Conservation (phyloP, 176 grass and related monocot species). For the Carex cristatella region DNA sequence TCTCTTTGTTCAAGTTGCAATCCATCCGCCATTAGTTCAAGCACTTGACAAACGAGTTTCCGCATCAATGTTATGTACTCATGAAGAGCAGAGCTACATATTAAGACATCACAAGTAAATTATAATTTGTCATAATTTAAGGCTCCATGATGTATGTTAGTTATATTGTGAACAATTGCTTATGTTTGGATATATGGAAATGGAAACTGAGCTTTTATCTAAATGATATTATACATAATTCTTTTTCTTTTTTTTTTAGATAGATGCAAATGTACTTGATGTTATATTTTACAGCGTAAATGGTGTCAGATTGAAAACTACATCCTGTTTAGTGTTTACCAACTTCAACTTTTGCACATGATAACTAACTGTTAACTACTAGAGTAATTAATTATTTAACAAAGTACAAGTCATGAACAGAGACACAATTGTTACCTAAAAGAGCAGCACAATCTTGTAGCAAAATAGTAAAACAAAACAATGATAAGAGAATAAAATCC, state of each 20-base stretch:
- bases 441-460: neutral
- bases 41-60: conserved; percentile 48
- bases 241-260: neutral
- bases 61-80: conserved; percentile 55
- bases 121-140: neutral
- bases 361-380: neutral
- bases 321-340: neutral
- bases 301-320: neutral
- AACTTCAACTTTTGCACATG: neutral
- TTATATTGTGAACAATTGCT: neutral
- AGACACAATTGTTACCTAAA: neutral
- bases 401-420: neutral
- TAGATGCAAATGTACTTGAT: neutral
- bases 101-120: neutral
- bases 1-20: conserved; percentile 43
- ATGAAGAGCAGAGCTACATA: conserved; percentile 43
- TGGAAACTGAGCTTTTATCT: neutral
- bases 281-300: neutral
- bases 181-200: neutral
- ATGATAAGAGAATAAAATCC: neutral
- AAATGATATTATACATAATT: neutral
- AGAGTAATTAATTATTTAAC: neutral
- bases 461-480: neutral
- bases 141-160: neutral
- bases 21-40: conserved; percentile 69